Evolutionary conservation across 75 land plant species (phyloP), one percentile per base, ranked within the genome.

Genomic region (Chamaecyparis obtusa): DNA sequence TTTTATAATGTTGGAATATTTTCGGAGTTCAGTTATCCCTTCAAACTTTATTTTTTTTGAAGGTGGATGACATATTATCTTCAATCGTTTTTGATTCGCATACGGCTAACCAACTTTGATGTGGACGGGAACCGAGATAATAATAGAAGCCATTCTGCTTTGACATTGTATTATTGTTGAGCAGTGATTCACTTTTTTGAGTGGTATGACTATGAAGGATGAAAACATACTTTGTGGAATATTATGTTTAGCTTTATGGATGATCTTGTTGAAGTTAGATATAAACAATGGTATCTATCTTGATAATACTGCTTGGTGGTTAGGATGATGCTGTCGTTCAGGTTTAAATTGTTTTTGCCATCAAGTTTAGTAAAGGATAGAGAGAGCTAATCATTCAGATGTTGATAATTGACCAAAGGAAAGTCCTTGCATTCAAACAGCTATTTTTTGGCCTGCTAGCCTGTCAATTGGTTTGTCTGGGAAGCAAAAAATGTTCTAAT

Each of bases 141-240:
- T 72, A 72, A 33, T 72, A 72, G 76, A 72, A 72, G 76, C 76
- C 76, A 72, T 72, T 72, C 16, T 72, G 36, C 76, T 72, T 72
- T 32, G 36, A 33, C 3, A 72, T 72, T 36, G 36, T 15, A 72
- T 7, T 30, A 71, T 36, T 72, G 76, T 33, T 72, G 76, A 74
- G 37, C 36, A 33, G 33, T 74, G 21, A 64, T 74, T 16, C 37
- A 74, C 16, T 11, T 32, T 64, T 64, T 27, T 64, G n/a, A 64
- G n/a, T 64, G 64, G 24, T 19, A 57, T 21, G 64, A 57, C 16
- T 14, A 13, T 51, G 55, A 51, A 51, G 2, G 3, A 51, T 51
- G 24, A 6, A 64, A 64, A 64, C 69, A 64, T 64, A 24, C 24
- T 64, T 64, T 64, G 69, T 21, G 9, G n/a, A 7, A 24, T 64